A percentile compares a stretch with the other conserved stretches of the same genome.
Evolutionary conservation across 2,329 filamentous ascomycete genomes (phyloP).

Genomic region (Cladosporium oxysporum): DNA sequence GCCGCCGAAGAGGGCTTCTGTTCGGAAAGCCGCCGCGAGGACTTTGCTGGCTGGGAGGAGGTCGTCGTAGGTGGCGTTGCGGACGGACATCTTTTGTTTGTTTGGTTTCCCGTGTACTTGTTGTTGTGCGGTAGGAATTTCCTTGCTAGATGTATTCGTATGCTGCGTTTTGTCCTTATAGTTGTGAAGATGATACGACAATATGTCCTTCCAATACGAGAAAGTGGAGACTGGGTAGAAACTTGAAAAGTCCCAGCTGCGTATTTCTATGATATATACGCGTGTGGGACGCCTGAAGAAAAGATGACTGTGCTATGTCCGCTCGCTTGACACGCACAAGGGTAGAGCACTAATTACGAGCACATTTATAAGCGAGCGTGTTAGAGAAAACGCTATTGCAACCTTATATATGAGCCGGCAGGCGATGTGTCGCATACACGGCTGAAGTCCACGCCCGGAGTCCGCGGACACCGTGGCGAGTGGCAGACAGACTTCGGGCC

Average conservation of each 20-base stretch:
- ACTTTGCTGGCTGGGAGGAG: constrained; percentile 30
- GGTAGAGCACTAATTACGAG: not conserved
- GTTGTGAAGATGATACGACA: not conserved
- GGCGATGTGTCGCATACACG: not conserved
- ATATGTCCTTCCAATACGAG: not conserved
- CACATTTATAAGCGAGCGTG: not conserved
- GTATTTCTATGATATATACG: not conserved
- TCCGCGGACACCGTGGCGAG: not conserved
- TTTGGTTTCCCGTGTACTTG: too few species aligned
- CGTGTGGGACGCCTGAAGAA: not conserved
- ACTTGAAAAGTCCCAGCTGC: not conserved
- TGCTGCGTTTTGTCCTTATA: not conserved
- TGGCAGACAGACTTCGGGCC: not conserved
- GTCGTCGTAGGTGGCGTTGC: constrained; percentile 30
- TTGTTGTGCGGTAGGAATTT: not conserved
- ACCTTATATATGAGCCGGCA: not conserved
- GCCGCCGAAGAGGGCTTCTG: constrained; percentile 31
- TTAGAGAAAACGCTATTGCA: not conserved
- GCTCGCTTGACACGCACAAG: not conserved
- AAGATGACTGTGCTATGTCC: not conserved
- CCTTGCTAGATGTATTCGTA: not conserved
- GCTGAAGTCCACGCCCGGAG: not conserved
- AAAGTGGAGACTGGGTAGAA: not conserved
- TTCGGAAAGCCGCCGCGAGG: constrained; percentile 30
- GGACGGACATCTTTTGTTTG: constrained; percentile 29